Conservation (phyloP, 306 rosid genomes). For the Quercus engelmannii region DNA sequence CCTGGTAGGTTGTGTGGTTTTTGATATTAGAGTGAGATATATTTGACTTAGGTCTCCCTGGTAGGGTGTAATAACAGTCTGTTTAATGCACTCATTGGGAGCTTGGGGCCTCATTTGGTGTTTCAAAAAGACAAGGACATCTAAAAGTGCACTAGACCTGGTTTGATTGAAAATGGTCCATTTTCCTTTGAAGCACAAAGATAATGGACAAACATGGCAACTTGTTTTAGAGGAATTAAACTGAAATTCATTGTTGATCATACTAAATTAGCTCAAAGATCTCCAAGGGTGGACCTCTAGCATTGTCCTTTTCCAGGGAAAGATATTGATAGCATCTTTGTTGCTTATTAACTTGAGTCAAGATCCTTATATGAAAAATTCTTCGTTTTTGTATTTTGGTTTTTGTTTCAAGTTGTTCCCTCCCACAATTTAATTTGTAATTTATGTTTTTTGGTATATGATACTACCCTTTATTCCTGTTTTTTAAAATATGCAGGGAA, state of each 20-base stretch:
- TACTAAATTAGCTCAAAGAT: background rate
- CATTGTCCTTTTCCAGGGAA: background rate
- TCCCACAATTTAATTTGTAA: background rate
- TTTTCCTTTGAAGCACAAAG: background rate
- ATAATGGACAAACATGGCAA: background rate
- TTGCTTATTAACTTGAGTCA: background rate
- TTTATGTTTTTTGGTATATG: background rate
- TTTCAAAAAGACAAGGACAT: background rate
- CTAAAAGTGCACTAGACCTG: background rate
- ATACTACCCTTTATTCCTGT: conserved; percentile 4
- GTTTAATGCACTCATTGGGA: background rate
- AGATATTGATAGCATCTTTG: background rate
- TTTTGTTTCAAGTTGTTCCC: background rate
- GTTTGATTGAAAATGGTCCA: background rate
- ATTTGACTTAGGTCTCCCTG: background rate
- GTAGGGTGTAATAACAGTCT: conserved; percentile 1
- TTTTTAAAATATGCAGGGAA: conserved; percentile 39
- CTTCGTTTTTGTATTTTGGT: background rate
- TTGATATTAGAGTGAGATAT: conserved; percentile 12
- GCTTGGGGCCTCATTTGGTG: background rate
- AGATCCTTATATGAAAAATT: background rate
- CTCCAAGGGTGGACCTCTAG: background rate
- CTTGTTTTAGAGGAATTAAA: background rate
- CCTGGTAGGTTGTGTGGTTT: conserved; percentile 43
- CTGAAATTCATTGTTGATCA: background rate